phyloP scores from a whole-genome alignment of 106 monocot species.

The Iris macrosiphon region DNA sequence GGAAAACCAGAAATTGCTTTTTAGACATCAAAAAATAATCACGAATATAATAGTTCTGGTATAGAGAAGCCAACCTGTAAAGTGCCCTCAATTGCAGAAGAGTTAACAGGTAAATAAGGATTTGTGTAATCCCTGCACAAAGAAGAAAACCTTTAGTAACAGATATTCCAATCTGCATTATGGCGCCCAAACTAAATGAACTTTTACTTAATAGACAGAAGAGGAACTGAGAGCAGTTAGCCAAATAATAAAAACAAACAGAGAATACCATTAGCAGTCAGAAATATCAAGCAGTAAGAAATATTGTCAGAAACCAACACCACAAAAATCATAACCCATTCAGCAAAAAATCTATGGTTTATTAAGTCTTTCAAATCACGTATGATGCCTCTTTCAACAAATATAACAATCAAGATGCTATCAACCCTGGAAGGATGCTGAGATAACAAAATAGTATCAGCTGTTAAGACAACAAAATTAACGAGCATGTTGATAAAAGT shows the following conservation, averaged over 20 bases:
- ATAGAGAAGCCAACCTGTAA: slow-evolving; percentile 44
- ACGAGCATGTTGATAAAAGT: too few species aligned
- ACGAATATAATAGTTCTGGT: not conserved
- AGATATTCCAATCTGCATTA: not conserved
- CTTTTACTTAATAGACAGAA: not conserved
- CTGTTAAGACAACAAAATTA: too few species aligned
- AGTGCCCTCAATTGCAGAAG: slow-evolving; percentile 73
- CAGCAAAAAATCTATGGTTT: too few species aligned
- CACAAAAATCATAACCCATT: too few species aligned
- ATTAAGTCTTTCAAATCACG: too few species aligned
- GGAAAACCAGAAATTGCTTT: slow-evolving; percentile 1
- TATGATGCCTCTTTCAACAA: too few species aligned
- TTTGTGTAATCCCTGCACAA: slow-evolving; percentile 80
- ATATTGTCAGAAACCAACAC: too few species aligned
- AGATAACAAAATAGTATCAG: too few species aligned
- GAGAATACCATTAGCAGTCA: too few species aligned
- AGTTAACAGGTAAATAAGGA: slow-evolving; percentile 87
- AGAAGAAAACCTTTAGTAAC: slow-evolving; percentile 2
- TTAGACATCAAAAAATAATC: not conserved
- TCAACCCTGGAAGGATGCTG: too few species aligned
- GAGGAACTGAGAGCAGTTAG: not conserved
- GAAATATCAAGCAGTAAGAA: too few species aligned
- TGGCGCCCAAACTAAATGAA: not conserved
- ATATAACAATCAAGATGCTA: too few species aligned
- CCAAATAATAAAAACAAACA: not conserved